These are phyloP conservation scores for Inosperma sp. DNA, from an alignment of 768 basidiomycete genomes.

Conservation along the genomic window DNA sequence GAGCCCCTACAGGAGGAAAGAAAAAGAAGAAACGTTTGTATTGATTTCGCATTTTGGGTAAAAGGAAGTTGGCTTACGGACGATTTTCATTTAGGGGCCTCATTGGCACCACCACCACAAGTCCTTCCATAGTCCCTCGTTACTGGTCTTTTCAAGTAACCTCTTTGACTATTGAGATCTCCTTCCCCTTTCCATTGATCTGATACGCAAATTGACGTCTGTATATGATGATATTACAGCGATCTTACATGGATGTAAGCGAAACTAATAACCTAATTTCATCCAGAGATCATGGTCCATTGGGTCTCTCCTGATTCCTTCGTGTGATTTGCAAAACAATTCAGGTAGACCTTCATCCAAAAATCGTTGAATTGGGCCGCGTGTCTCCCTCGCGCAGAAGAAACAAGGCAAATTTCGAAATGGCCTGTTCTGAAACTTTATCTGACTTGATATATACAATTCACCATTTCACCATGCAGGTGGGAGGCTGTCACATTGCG, in stretches of 20 bases:
- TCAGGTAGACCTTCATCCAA: too few relatives aligned
- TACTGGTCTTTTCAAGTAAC: slow-evolving; percentile 12
- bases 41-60: not conserved
- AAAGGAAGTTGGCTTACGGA: slow-evolving; percentile 2
- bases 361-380: too few relatives aligned
- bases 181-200: not conserved
- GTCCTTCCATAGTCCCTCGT: slow-evolving; percentile 28
- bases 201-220: too few relatives aligned
- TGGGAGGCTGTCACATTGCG: slow-evolving; percentile 4
- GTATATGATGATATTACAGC: too few relatives aligned
- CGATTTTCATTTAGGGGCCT: slow-evolving; percentile 30
- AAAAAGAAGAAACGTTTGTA: slow-evolving; percentile 78
- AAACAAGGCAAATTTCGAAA: too few relatives aligned
- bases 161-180: not conserved
- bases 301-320: too few relatives aligned
- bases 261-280: too few relatives aligned
- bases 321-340: too few relatives aligned
- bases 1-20: slow-evolving; percentile 49
- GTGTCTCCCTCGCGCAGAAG: not conserved
- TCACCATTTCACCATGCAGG: slow-evolving; percentile 1
- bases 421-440: slow-evolving; percentile 10
- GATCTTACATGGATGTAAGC: too few relatives aligned
- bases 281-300: too few relatives aligned
- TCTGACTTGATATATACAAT: slow-evolving; percentile 4
- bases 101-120: slow-evolving; percentile 31